These are phyloP conservation scores for Saccharomycopsis fibuligera DNA, from an alignment of 805 yeast species.

Conservation along the genomic window DNA sequence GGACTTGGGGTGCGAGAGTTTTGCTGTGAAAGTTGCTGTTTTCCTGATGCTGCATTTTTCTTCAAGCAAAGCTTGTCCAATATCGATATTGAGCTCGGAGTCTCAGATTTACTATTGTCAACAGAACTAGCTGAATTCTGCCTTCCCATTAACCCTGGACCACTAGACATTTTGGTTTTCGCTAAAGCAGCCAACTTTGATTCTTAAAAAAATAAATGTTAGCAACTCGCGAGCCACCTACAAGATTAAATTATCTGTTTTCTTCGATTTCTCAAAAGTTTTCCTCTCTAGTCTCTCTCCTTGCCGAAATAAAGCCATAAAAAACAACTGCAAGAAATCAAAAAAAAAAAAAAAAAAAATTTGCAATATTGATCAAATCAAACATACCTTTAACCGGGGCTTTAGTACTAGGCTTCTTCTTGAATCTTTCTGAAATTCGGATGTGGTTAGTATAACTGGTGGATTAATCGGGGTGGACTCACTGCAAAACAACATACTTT, in stretches of 20 bases:
- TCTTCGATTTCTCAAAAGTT: too few relatives aligned
- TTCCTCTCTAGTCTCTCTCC: too few relatives aligned
- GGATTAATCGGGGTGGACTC: not conserved
- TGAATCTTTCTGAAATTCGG: constrained; percentile 21
- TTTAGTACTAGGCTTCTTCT: constrained; percentile 21
- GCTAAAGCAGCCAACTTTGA: constrained; percentile 46
- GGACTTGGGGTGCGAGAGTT: not conserved
- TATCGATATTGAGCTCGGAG: constrained; percentile 1
- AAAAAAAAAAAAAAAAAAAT: too few relatives aligned
- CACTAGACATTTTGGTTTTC: constrained; percentile 22
- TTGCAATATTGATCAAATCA: too few relatives aligned
- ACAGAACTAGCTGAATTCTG: too few relatives aligned
- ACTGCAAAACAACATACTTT: constrained; percentile 23
- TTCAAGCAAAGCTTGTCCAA: constrained; percentile 3
- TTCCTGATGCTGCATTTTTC: too few relatives aligned
- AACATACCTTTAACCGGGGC: constrained; percentile 40
- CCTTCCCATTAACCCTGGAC: too few relatives aligned
- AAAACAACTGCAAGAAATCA: too few relatives aligned
- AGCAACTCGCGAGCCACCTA: not conserved
- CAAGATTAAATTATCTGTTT: not conserved
- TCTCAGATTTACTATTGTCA: not conserved
- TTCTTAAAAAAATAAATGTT: constrained; percentile 19
- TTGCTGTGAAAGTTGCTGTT: not conserved
- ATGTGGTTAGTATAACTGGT: not conserved
- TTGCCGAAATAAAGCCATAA: too few relatives aligned